phyloP scores from a whole-genome alignment of 2,329 filamentous ascomycete genomes.

The Colletotrichum sp. region DNA sequence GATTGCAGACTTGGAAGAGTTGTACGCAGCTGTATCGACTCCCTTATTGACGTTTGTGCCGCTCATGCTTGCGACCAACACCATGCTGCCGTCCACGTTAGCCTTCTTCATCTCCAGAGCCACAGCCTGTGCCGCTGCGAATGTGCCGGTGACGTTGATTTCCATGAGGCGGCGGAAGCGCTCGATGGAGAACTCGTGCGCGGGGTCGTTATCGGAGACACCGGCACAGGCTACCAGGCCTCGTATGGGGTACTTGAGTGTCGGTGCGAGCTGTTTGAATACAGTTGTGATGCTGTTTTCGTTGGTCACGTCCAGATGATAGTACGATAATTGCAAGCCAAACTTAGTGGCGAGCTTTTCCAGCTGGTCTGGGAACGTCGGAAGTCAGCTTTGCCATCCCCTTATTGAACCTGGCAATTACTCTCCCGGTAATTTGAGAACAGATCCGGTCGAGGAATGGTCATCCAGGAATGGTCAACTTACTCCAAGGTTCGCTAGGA shows the following conservation, averaged over 20 bases:
- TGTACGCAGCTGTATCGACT: conserved; percentile 51
- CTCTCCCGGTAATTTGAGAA: background rate
- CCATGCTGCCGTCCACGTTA: conserved; percentile 47
- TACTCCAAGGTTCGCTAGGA: conserved; percentile 24
- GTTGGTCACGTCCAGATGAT: conserved; percentile 26
- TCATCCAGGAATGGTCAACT: background rate
- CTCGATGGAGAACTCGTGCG: conserved; percentile 29
- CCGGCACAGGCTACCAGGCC: conserved; percentile 37
- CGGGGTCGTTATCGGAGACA: conserved; percentile 29
- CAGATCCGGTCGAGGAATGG: background rate
- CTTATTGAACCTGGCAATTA: background rate
- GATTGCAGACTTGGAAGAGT: conserved; percentile 58
- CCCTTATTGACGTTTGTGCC: conserved; percentile 33
- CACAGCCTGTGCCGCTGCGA: conserved; percentile 49
- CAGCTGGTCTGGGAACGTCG: background rate
- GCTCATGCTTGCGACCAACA: conserved; percentile 56
- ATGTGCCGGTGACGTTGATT: conserved; percentile 54
- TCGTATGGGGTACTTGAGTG: conserved; percentile 28
- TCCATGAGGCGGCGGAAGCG: conserved; percentile 30
- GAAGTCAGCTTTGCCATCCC: background rate
- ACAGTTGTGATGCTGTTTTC: conserved; percentile 15
- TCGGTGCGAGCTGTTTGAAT: conserved; percentile 24
- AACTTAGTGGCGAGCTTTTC: conserved; percentile 2
- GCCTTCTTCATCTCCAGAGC: conserved; percentile 48
- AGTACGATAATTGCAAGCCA: conserved; percentile 23